phyloP scores from a whole-genome alignment of 2,329 filamentous ascomycete species.

The Botrytis squamosa region DNA sequence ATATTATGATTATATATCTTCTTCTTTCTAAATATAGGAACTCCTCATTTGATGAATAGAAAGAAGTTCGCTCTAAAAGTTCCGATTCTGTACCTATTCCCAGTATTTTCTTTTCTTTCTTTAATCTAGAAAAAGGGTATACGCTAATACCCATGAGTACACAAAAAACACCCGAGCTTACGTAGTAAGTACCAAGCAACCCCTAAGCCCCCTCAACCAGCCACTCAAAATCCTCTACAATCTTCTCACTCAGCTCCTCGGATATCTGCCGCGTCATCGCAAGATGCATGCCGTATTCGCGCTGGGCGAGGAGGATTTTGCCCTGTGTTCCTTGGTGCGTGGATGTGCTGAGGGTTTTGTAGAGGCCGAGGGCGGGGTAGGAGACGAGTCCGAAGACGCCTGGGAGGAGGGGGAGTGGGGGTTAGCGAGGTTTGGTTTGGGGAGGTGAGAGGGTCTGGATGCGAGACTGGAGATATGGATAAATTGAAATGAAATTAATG shows the following conservation, averaged over 20 bases:
- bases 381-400: conserved; percentile 19
- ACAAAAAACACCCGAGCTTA: background rate
- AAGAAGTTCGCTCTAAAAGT: fast-evolving
- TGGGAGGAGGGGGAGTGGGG: background rate
- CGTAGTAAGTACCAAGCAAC: background rate
- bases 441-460: no score
- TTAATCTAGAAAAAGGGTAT: background rate
- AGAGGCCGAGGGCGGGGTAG: conserved; percentile 21
- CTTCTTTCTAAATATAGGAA: fast-evolving
- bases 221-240: background rate
- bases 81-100: no score
- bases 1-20: no score
- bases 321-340: conserved; percentile 10
- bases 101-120: no score
- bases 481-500: no score
- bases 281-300: background rate
- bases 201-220: background rate
- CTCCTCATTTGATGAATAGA: no score
- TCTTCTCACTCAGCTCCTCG: background rate
- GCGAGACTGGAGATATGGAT: no score
- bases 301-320: background rate
- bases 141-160: background rate
- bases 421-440: background rate
- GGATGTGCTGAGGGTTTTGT: conserved; percentile 14
- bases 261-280: background rate